phyloP scores from a whole-genome alignment of 768 basidiomycete genomes.

The Terana coerulea region DNA sequence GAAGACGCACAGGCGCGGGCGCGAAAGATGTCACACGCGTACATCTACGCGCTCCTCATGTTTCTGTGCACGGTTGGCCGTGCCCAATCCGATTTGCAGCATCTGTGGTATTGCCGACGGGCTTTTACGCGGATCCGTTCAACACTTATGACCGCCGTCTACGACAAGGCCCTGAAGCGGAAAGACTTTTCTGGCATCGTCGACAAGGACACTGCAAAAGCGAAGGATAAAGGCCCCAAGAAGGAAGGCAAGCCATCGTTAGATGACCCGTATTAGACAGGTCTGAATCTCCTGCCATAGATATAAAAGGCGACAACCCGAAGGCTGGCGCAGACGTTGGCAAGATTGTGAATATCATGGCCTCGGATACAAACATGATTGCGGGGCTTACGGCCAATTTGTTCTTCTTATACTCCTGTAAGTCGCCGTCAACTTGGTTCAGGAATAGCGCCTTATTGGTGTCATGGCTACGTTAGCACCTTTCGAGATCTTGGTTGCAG shows the following conservation, averaged over 20 bases:
- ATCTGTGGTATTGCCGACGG: constrained; percentile 80
- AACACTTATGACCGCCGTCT: constrained; percentile 82
- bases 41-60: constrained; percentile 74
- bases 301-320: constrained; percentile 41
- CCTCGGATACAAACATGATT: constrained; percentile 66
- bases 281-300: too few species aligned
- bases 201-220: constrained; percentile 45
- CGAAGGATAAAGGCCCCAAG: constrained; percentile 31
- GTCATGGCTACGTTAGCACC: constrained; percentile 43
- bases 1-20: constrained; percentile 18
- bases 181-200: constrained; percentile 81
- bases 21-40: constrained; percentile 55
- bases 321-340: constrained; percentile 82
- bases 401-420: constrained; percentile 69
- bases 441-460: background rate
- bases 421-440: constrained; percentile 1
- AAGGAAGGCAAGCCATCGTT: background rate
- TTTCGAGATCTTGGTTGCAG: constrained; percentile 72
- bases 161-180: constrained; percentile 82
- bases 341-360: constrained; percentile 90
- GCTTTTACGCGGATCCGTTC: constrained; percentile 67
- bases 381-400: constrained; percentile 48
- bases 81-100: constrained; percentile 66
- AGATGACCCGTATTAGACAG: too few species aligned
- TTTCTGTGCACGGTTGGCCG: constrained; percentile 60